Base-by-base conservation (phyloP, 495 filamentous ascomycete genomes). In the Hypoxylon cercidicola region DNA sequence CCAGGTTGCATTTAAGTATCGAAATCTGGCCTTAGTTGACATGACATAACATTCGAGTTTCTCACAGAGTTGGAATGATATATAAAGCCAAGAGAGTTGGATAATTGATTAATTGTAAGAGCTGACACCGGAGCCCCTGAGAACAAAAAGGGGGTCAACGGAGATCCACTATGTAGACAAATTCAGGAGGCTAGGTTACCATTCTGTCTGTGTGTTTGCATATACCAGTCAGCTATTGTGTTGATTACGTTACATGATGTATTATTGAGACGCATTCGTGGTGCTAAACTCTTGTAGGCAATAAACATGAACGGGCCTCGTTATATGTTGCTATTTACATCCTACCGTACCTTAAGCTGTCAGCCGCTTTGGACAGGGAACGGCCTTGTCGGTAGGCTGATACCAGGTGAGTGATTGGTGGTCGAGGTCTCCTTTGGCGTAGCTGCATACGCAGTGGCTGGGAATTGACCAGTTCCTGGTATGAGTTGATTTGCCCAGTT, bases 151-250 rank as follows among this genome's bases (percentile, higher is more conserved):
- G 64, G 64, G 52, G 30, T 32, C 41, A 58, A 52, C 45, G 43
- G 25, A 58, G 58, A 62, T 67, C 64, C 64, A 67, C 64, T 40
- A 35, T n/a, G 28, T 18, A 45, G 30, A 52, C 35, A 57, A 66
- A 62, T 58, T 43, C 43, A 58, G 64, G 43, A 58, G 53, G 64
- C 53, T 54, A 67, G 52, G 63, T 61, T 51, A 58, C 58, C 58
- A 59, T 67, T 62, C 4, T 23, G 64, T 67, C 64, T 62, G 64
- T 67, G 64, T 67, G 58, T 53, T 66, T 67, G 64, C 64, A 67
- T 32, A 56, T 16, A 55, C 37, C 49, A 23, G 39, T 10, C 44
- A 39, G 20, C 55, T 18, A 20, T 28, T 18, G 45, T 52, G 18
- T 19, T 51, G 25, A 39, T 60, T 56, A 49, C 57, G 30, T 66